phyloP scores from a whole-genome alignment of 1,284 basidiomycete genomes.

The Fistulinella cinereoalba region DNA sequence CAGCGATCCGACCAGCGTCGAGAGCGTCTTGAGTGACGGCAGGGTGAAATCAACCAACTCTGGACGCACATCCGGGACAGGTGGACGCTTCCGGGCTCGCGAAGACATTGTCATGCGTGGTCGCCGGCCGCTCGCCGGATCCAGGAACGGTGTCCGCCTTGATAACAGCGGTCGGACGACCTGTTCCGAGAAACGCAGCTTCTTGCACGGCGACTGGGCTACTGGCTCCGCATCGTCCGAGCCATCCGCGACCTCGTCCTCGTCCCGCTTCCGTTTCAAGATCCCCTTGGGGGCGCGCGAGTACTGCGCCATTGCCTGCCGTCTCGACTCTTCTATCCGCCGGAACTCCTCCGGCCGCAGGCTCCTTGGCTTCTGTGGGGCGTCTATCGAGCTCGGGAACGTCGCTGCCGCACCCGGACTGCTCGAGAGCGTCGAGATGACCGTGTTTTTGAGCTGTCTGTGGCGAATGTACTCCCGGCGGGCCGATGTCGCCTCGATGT shows the following conservation, averaged over 20 bases:
- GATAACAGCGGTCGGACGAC: not conserved
- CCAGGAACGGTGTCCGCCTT: conserved; percentile 17
- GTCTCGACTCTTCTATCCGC: conserved; percentile 28
- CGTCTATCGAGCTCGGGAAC: conserved; percentile 25
- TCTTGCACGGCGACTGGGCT: conserved; percentile 16
- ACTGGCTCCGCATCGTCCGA: not conserved
- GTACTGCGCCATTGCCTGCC: conserved; percentile 30
- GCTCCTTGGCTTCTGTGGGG: conserved; percentile 14
- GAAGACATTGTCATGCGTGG: conserved; percentile 13
- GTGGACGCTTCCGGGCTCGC: conserved; percentile 16
- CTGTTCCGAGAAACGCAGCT: conserved; percentile 24
- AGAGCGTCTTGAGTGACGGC: conserved; percentile 29
- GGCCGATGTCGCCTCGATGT: conserved; percentile 27
- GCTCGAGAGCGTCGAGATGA: conserved; percentile 26
- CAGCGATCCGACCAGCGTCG: conserved; percentile 29
- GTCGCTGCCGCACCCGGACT: conserved; percentile 9
- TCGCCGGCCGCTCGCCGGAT: conserved; percentile 11
- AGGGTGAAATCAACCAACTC: conserved; percentile 31
- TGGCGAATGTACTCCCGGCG: conserved; percentile 30
- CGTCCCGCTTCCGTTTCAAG: conserved; percentile 28
- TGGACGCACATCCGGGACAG: conserved; percentile 8
- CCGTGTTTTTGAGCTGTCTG: conserved; percentile 30
- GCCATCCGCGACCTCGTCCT: conserved; percentile 12
- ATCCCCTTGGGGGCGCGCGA: conserved; percentile 27
- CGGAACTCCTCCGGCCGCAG: conserved; percentile 26